Percentiles rank a stretch among this genome's conserved stretches.
phyloP scores from a whole-genome alignment of 345 rosid species.

The Nasturtium officinale region DNA sequence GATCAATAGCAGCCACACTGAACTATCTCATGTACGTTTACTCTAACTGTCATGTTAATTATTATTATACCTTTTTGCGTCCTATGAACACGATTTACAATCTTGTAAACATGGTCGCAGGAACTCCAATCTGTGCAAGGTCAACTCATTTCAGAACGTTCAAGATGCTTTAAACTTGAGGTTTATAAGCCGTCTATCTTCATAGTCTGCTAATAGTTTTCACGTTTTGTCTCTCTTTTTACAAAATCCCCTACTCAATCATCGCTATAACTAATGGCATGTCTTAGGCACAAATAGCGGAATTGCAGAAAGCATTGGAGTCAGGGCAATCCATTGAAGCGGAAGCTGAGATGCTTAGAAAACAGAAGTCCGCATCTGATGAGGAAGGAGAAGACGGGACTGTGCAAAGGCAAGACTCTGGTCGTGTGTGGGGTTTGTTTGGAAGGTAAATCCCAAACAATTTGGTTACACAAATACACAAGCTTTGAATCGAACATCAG shows the following conservation, averaged over 20 bases:
- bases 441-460: constrained; percentile 46
- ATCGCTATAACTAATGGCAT: constrained; percentile 6
- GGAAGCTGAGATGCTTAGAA: constrained; percentile 81
- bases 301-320: constrained; percentile 79
- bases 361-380: constrained; percentile 69
- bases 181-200: constrained; percentile 42
- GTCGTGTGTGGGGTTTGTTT: constrained; percentile 82
- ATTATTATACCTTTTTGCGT: background rate
- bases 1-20: constrained; percentile 62
- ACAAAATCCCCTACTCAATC: constrained; percentile 1
- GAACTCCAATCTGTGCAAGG: constrained; percentile 92
- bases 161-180: constrained; percentile 98
- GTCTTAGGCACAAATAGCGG: constrained; percentile 85
- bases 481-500: constrained; percentile 5
- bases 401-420: constrained; percentile 70
- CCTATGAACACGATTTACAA: background rate
- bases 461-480: constrained; percentile 9
- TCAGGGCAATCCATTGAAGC: constrained; percentile 71
- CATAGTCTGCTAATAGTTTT: constrained; percentile 18
- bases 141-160: constrained; percentile 86
- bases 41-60: constrained; percentile 16
- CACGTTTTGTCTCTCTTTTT: background rate
- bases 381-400: constrained; percentile 61
- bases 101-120: constrained; percentile 45
- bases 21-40: constrained; percentile 70